Conservation (phyloP, 768 basidiomycete species). For the Tulasnella sp. region DNA sequence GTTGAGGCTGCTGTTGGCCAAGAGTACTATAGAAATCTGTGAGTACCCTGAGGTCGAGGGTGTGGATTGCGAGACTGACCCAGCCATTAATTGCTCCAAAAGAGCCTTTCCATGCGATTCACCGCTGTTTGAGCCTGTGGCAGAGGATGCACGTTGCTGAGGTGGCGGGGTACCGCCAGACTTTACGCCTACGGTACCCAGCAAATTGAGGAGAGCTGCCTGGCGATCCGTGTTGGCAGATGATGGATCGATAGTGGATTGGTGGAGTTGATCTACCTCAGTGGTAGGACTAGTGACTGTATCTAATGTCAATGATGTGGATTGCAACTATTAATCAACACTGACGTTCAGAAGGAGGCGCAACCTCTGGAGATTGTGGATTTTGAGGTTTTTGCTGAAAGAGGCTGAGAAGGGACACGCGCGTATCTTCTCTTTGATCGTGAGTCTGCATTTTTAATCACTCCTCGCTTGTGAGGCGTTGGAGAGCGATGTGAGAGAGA, state of each 20-base stretch:
- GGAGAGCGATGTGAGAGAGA: no score
- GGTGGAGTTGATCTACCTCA: no score
- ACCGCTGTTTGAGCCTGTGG: constrained; percentile 39
- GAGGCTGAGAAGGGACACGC: no score
- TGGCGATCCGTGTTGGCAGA: constrained; percentile 45
- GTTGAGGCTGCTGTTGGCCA: constrained; percentile 21
- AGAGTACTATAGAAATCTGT: constrained; percentile 19
- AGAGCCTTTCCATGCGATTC: constrained; percentile 62
- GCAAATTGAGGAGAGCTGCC: constrained; percentile 58
- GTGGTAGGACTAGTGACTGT: no score
- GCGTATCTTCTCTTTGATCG: no score
- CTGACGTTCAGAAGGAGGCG: no score
- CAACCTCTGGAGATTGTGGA: no score
- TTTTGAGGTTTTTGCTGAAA: no score
- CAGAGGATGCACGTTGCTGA: constrained; percentile 22
- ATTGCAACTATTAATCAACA: no score
- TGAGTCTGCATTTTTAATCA: no score
- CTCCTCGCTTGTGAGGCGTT: no score
- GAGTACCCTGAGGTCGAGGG: constrained; percentile 21
- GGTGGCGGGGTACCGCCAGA: constrained; percentile 21
- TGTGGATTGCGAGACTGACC: constrained; percentile 39
- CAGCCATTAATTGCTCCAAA: constrained; percentile 69
- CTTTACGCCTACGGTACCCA: constrained; percentile 36
- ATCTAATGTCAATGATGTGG: no score
- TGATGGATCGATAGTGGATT: constrained; percentile 1